Evolutionary conservation across 805 yeast species (phyloP).

Genomic region (Ogataea methylovora): DNA sequence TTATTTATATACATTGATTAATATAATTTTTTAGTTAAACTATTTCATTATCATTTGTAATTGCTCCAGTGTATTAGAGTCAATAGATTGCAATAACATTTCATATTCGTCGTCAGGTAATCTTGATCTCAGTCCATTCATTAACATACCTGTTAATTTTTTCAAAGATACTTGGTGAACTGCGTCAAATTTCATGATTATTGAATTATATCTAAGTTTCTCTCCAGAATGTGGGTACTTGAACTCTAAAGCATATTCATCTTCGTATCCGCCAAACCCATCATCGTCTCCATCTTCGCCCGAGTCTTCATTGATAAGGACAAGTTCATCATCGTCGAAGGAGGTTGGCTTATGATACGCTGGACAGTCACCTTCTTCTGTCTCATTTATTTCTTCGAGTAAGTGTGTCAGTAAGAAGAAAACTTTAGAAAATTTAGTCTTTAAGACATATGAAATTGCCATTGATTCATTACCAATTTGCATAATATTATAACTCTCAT

Average conservation of each 20-base stretch:
- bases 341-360: constrained; percentile 38
- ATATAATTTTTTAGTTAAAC: no score
- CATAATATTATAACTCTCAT: neutral
- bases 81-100: constrained; percentile 24
- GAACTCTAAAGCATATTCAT: constrained; percentile 20
- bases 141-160: constrained; percentile 28
- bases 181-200: constrained; percentile 36
- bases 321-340: constrained; percentile 27
- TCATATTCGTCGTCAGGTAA: constrained; percentile 26
- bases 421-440: constrained; percentile 18
- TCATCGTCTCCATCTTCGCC: constrained; percentile 15
- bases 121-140: constrained; percentile 21
- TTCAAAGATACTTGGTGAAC: constrained; percentile 47
- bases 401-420: constrained; percentile 27
- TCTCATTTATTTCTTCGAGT: constrained; percentile 72
- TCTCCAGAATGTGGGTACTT: constrained; percentile 30
- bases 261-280: constrained; percentile 8
- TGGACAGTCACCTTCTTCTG: constrained; percentile 44
- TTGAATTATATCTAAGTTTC: constrained; percentile 31
- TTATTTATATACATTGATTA: no score
- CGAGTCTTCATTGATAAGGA: constrained; percentile 14
- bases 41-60: constrained; percentile 17
- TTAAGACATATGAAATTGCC: constrained; percentile 15
- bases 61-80: constrained; percentile 23
- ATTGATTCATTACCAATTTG: constrained; percentile 3